Base-by-base conservation (phyloP, 148 eudicot species). In the Linanthus parryae region DNA sequence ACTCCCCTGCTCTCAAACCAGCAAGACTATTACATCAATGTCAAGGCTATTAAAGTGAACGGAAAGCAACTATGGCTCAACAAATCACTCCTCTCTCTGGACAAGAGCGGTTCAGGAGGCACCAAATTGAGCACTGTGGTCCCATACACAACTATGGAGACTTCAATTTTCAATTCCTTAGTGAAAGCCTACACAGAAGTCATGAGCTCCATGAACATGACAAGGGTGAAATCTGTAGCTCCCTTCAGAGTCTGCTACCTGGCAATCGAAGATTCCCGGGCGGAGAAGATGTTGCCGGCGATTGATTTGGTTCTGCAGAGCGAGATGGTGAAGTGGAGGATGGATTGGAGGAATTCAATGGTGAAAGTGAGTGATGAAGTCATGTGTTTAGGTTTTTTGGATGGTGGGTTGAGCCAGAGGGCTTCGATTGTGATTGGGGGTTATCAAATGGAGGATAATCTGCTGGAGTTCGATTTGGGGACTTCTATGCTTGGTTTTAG, bases 321-420 rank as follows among this genome's bases (percentile, higher is more conserved):
- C 61, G 97, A 77, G 74, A 70, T 84, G 84, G 94, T 88, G 41
- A 84, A 67, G 44, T 88, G 97, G 97, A 64, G 78, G 64, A 68
- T 88, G 0, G 5, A 70, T 36, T 82, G 78, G 45, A 53, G 61
- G 33, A 81, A 88, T 48, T 77, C 73, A 16, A 76, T 88, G 94
- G 90, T 84, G 49, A 48, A 56, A 17, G 69, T 84, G 14, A 58
- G 79, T 59, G 78, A 68, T 29, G 67, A 41, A 8, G 78, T 79
- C 2, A 59, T 68, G 67, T 88, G 97, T 44, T 73, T 88, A 56
- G 97, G 87, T 31, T 52, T 88, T 54, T 38, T 84, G 69, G 81
- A 88, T 52, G 94, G 97, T 13, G 97, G 97, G 1, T 44, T 36
- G 25, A 59, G 55, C 17, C 34, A 43, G 2, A 61, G 39, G 33